phyloP scores from a whole-genome alignment of 2,329 filamentous ascomycete species.

The Colletotrichum tanaceti region DNA sequence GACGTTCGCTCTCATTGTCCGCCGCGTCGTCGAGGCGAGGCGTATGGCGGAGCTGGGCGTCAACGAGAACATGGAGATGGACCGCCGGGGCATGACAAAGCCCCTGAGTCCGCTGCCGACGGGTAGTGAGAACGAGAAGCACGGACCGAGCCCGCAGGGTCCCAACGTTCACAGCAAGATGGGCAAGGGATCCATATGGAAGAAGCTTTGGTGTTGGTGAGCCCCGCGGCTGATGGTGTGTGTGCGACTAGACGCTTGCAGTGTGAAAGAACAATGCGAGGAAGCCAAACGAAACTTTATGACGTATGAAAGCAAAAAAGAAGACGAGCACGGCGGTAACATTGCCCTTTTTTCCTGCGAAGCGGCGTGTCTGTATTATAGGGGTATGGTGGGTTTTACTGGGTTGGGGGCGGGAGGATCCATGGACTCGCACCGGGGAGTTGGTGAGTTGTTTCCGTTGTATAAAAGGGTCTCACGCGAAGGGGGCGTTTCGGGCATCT shows the following conservation, averaged over 20 bases:
- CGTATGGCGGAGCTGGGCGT: conserved; percentile 61
- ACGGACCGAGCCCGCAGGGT: conserved; percentile 59
- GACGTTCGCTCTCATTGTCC: conserved; percentile 79
- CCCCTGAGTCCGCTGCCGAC: conserved; percentile 65
- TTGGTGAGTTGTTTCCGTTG: no score
- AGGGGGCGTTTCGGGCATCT: conserved; percentile 7
- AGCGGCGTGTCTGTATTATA: no score
- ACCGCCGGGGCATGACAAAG: conserved; percentile 67
- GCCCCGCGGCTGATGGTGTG: not conserved
- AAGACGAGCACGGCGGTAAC: conserved; percentile 30
- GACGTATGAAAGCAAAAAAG: conserved; percentile 15
- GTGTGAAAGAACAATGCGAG: not conserved
- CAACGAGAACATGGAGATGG: conserved; percentile 56
- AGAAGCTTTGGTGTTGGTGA: conserved; percentile 67
- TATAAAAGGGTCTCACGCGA: not conserved
- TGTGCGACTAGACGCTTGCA: not conserved
- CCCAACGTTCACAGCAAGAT: conserved; percentile 58
- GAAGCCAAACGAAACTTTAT: conserved; percentile 25
- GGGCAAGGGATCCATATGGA: conserved; percentile 64
- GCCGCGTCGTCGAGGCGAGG: conserved; percentile 70
- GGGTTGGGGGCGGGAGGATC: not conserved
- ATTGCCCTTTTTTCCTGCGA: not conserved
- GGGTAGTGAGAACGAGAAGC: conserved; percentile 55
- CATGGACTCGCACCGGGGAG: not conserved
- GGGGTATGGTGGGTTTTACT: not conserved